These are phyloP conservation scores for Rosellinia necatrix DNA, from an alignment of 2,329 filamentous ascomycete species.

Conservation along the genomic window DNA sequence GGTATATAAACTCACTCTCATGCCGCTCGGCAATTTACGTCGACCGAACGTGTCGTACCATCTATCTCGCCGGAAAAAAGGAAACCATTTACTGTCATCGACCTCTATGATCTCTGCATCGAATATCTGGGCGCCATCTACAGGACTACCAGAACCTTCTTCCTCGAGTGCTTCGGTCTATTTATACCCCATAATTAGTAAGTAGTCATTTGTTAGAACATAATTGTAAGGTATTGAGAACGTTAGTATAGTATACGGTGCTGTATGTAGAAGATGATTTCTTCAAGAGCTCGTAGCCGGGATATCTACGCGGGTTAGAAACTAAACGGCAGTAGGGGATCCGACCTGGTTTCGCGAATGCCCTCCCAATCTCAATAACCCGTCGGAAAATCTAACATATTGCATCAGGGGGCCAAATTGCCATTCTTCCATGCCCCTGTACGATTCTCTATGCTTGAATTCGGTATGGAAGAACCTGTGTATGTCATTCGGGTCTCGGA, in stretches of 20 bases:
- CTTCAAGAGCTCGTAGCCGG: too few species aligned
- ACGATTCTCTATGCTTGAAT: background rate
- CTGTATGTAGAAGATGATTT: too few species aligned
- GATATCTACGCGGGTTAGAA: too few species aligned
- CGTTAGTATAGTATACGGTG: too few species aligned
- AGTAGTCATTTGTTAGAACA: background rate
- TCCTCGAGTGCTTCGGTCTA: background rate
- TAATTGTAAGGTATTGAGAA: too few species aligned
- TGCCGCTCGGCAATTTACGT: background rate
- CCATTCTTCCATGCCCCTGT: background rate
- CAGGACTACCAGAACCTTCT: background rate
- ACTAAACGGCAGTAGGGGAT: background rate
- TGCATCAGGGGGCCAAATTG: background rate
- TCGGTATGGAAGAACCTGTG: background rate
- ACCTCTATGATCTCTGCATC: constrained; percentile 3
- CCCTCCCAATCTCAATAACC: constrained; percentile 3
- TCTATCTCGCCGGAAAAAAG: constrained; percentile 5
- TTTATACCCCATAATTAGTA: background rate
- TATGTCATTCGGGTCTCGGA: background rate
- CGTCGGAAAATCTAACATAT: constrained; percentile 2
- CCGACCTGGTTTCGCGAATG: background rate
- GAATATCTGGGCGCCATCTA: background rate
- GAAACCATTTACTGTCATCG: constrained; percentile 7
- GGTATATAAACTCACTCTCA: background rate
- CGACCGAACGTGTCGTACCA: background rate